phyloP scores from a whole-genome alignment of 2,329 filamentous ascomycete species.

The Colletotrichum euphorbiae region DNA sequence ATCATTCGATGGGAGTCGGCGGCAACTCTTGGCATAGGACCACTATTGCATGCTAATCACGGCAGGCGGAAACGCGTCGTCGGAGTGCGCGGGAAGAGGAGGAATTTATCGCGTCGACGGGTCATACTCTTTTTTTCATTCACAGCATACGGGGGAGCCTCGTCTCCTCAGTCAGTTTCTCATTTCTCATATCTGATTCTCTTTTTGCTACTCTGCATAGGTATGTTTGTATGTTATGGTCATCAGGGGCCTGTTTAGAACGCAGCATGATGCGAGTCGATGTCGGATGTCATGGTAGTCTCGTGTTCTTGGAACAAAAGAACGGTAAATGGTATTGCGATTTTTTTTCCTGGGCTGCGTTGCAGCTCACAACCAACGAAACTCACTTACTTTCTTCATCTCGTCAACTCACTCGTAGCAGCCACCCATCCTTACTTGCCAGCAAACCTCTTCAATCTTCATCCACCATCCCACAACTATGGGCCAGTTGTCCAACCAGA shows the following conservation, averaged over 20 bases:
- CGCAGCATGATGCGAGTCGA: slow-evolving; percentile 7
- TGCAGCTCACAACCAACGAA: slow-evolving; percentile 10
- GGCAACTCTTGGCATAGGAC: slow-evolving; percentile 17
- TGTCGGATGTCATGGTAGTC: slow-evolving; percentile 14
- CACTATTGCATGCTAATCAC: slow-evolving; percentile 17
- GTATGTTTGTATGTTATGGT: background rate
- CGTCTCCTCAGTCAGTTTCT: background rate
- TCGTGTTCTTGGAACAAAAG: background rate
- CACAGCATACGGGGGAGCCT: slow-evolving; percentile 6
- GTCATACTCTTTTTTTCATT: slow-evolving; percentile 8
- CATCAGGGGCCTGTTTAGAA: background rate
- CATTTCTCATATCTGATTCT: background rate
- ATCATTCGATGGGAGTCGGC: slow-evolving; percentile 15
- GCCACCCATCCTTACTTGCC: background rate
- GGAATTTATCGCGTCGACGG: slow-evolving; percentile 3
- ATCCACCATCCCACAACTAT: background rate
- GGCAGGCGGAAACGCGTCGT: slow-evolving; percentile 3
- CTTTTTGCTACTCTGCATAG: slow-evolving; percentile 3
- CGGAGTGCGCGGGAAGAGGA: background rate
- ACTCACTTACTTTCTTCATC: background rate
- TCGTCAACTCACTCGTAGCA: background rate
- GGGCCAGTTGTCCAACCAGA: background rate
- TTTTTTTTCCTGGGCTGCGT: slow-evolving; percentile 6
- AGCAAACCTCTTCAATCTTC: background rate
- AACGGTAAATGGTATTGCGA: slow-evolving; percentile 15